Evolutionary conservation across 2,329 filamentous ascomycete species (phyloP).

Genomic region (Penicillium sp.): DNA sequence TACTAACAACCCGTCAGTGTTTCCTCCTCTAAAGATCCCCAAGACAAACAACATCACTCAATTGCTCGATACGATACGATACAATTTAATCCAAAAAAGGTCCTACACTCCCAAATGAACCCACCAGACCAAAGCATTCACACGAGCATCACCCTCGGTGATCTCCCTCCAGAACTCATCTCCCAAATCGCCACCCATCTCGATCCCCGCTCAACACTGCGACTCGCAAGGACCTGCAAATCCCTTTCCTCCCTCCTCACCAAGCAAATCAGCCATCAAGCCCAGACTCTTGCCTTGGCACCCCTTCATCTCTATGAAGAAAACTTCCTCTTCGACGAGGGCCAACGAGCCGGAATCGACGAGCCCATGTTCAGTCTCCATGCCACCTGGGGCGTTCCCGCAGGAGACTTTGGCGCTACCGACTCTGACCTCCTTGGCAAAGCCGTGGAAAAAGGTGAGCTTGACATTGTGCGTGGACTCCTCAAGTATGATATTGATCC

Average conservation of each 20-base stretch:
- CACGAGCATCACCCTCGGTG: neutral
- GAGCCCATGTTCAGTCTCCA: neutral
- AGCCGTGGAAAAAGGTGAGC: neutral
- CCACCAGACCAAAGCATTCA: too few relatives aligned
- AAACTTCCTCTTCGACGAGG: neutral
- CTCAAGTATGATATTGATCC: constrained; percentile 5
- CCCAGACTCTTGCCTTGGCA: neutral
- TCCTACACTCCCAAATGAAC: too few relatives aligned
- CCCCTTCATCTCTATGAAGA: constrained; percentile 1
- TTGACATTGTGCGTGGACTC: neutral
- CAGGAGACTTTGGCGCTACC: neutral
- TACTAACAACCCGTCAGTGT: too few relatives aligned
- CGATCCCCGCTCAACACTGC: neutral
- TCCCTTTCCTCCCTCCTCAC: neutral
- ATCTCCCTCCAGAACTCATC: constrained; percentile 5
- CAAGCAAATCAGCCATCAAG: neutral
- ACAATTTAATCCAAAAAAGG: too few relatives aligned
- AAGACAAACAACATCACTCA: too few relatives aligned
- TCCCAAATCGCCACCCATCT: constrained; percentile 1
- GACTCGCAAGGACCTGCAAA: neutral
- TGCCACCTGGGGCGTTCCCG: neutral
- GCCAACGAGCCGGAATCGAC: neutral
- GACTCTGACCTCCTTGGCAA: neutral
- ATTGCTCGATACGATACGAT: too few relatives aligned
- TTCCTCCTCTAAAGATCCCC: too few relatives aligned